Base-by-base conservation (phyloP, 1,284 basidiomycete genomes). In the Microbotryomycetes sp. region DNA sequence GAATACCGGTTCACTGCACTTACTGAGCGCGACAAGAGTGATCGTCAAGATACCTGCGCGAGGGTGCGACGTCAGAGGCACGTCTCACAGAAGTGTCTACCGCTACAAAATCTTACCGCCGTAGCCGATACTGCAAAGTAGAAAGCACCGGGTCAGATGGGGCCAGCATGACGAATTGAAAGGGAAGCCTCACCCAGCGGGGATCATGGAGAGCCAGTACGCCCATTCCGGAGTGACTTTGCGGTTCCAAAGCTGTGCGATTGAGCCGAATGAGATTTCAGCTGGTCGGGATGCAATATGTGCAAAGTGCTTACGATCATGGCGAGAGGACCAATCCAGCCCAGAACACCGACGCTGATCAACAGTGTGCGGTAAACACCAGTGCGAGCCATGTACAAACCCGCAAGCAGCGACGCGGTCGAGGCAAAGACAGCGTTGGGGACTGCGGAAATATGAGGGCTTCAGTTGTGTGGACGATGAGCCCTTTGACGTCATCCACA, bases 341-440 rank as follows among this genome's bases (percentile, higher is more conserved):
- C 75, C 29, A 68, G 65, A 9, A 72, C 54, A 25, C 75, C 76
- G 15, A 69, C n/a, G 46, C 66, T 47, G 47, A 76, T 67, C 58
- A 77, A 68, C 68, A 76, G 74, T 25, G 49, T 64, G 63, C 72
- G 71, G 69, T 76, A 77, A 19, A 65, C 58, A n/a, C 76, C 76
- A 2, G 73, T 74, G 26, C 74, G 68, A n/a, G 74, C 74, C 72
- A 77, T 76, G 60, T 76, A 69, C 46, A 76, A 70, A 55, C 76
- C 76, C 19, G 71, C 71, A 15, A 74, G 74, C 29, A 77, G 66
- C 64, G 75, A 76, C 68, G 75, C 76, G 46, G 71, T 67, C 4
- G 74, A 75, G 22, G 76, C 75, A 29, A 76, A 67, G 55, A 77
- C 68, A 54, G 75, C 75, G 56, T 67, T 66, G 45, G 64, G 64